These are phyloP conservation scores for Pythium dissotocum DNA, from an alignment of 352 stramenopile genomes.

Conservation along the genomic window DNA sequence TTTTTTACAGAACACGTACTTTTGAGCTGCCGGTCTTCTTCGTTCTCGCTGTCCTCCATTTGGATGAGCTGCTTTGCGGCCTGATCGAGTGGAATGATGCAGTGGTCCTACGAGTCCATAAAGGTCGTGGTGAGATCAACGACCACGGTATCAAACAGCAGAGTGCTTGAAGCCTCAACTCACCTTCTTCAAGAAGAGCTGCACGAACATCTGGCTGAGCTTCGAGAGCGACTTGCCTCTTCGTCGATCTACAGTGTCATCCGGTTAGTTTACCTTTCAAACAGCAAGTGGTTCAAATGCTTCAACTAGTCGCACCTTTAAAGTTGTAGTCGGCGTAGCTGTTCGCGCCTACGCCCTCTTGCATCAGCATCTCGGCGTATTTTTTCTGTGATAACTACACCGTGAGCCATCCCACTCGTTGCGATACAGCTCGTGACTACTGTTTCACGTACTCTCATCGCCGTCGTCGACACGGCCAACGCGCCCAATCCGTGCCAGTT, in stretches of 20 bases:
- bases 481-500: slow-evolving; percentile 82
- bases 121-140: not conserved
- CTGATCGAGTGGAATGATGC: slow-evolving; percentile 92
- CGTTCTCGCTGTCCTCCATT: slow-evolving; percentile 72
- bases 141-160: not conserved
- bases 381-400: slow-evolving; percentile 24
- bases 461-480: slow-evolving; percentile 61
- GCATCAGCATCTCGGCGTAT: slow-evolving; percentile 41
- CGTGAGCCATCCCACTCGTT: not conserved
- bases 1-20: slow-evolving; percentile 40
- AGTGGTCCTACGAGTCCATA: slow-evolving; percentile 51
- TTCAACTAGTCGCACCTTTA: slow-evolving; percentile 42
- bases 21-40: slow-evolving; percentile 80
- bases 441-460: slow-evolving; percentile 61
- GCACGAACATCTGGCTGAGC: slow-evolving; percentile 94
- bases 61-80: slow-evolving; percentile 94
- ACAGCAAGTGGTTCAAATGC: no score
- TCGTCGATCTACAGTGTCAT: slow-evolving; percentile 44
- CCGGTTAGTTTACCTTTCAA: no score
- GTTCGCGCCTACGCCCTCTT: slow-evolving; percentile 23
- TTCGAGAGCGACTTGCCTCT: slow-evolving; percentile 88
- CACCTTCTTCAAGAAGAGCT: slow-evolving; percentile 92
- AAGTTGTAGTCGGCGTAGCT: slow-evolving; percentile 49
- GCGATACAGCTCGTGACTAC: not conserved
- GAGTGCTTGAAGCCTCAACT: slow-evolving; percentile 5